Conservation (phyloP, 306 rosid genomes). For the Quercus gilva region DNA sequence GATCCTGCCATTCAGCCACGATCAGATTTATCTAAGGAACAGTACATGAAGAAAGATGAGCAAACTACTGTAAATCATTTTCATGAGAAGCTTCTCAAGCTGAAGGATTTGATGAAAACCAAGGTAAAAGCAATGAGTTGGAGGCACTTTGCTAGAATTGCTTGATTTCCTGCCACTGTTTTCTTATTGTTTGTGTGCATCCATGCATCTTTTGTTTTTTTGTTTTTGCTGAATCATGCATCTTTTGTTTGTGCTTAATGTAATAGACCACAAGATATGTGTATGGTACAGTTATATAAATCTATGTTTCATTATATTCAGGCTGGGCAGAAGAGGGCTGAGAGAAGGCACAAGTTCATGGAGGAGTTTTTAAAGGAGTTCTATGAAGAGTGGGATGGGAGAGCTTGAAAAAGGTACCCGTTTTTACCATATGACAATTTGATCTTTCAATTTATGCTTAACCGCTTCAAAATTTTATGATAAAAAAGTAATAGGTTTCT, state of each 20-base stretch:
- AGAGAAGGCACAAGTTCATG: slow-evolving; percentile 86
- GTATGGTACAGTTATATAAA: not conserved
- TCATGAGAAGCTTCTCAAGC: slow-evolving; percentile 91
- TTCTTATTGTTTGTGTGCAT: not conserved
- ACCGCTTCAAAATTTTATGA: no score
- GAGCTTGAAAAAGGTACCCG: slow-evolving; percentile 17
- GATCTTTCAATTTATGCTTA: no score
- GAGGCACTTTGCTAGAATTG: not conserved
- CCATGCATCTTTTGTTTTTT: not conserved
- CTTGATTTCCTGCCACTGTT: not conserved
- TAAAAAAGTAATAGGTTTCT: no score
- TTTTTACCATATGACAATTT: not conserved
- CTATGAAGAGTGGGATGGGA: slow-evolving; percentile 79
- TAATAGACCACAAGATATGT: not conserved
- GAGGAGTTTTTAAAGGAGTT: slow-evolving; percentile 77
- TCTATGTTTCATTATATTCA: slow-evolving; percentile 32
- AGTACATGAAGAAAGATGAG: slow-evolving; percentile 68
- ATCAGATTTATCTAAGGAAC: slow-evolving; percentile 58
- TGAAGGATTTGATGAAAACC: slow-evolving; percentile 91
- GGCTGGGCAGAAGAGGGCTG: slow-evolving; percentile 89
- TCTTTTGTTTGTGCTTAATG: not conserved
- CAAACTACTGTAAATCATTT: slow-evolving; percentile 86
- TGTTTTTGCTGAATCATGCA: not conserved
- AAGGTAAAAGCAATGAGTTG: slow-evolving; percentile 36
- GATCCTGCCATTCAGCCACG: slow-evolving; percentile 72